phyloP scores from a whole-genome alignment of 805 yeast species.

The Barnettozyma siamensis region DNA sequence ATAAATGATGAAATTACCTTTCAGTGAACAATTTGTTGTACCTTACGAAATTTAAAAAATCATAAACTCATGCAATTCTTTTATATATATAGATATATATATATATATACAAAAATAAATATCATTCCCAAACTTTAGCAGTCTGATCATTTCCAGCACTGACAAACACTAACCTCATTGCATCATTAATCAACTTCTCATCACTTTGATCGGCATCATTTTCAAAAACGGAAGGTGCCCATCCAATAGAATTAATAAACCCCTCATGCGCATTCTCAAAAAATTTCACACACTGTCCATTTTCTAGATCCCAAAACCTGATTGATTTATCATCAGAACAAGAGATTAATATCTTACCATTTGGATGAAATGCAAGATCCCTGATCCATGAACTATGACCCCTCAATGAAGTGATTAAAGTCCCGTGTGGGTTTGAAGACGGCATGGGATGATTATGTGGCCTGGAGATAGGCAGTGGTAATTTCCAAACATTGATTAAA shows the following conservation, averaged over 20 bases:
- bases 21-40: too few relatives aligned
- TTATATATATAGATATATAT: too few relatives aligned
- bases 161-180: slow-evolving; percentile 67
- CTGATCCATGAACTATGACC: slow-evolving; percentile 91
- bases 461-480: slow-evolving; percentile 59
- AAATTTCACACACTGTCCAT: slow-evolving; percentile 42
- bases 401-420: slow-evolving; percentile 45
- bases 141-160: slow-evolving; percentile 94
- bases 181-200: slow-evolving; percentile 31
- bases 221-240: slow-evolving; percentile 41
- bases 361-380: slow-evolving; percentile 64
- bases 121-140: slow-evolving; percentile 79
- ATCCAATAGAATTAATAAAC: slow-evolving; percentile 58
- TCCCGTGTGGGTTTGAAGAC: slow-evolving; percentile 54
- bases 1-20: too few relatives aligned
- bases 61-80: too few relatives aligned
- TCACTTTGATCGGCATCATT: slow-evolving; percentile 24
- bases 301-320: slow-evolving; percentile 68
- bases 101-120: too few relatives aligned
- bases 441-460: slow-evolving; percentile 55
- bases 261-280: slow-evolving; percentile 60
- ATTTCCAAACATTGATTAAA: slow-evolving; percentile 64
- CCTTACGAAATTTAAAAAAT: too few relatives aligned
- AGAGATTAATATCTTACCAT: slow-evolving; percentile 61
- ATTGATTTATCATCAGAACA: slow-evolving; percentile 77